Evolutionary conservation across 495 filamentous ascomycete species (phyloP), one percentile per base, ranked within the genome.

Genomic region (Talaromyces thailandensis): DNA sequence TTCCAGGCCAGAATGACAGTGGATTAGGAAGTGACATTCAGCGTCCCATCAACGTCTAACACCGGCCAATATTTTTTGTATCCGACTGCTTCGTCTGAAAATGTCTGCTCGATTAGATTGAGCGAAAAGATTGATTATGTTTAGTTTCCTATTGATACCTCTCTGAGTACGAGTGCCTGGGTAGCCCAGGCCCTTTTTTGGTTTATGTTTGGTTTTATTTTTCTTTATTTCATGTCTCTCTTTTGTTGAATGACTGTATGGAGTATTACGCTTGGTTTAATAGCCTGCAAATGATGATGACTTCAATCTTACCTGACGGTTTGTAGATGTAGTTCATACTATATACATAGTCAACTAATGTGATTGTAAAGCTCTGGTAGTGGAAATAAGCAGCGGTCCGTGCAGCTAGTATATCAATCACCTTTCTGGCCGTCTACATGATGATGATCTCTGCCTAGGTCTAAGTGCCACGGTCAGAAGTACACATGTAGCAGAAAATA

Each of bases 1-100:
- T 50, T n/a, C 40, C 59, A 7, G 59, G 59, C 6, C 62, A 40
- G 28, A 58, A 25, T 18, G 62, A 63, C 25, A 63, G 62, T 9
- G 62, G 62, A 3, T 58, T 63, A 31, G 62, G 62, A 26, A 58
- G 52, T 31, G 62, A 63, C 7, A 58, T 63, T 26, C 62, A 57
- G 11, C 24, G 40, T 28, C 35, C 58, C n/a, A 25, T 60, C 58
- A 60, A 43, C 12, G 58, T 48, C 25, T 51, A 28, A 14, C 14
- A 12, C 2, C 29, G 26, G 21, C 23, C 18, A 23, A 23, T 4
- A 7, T 5, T 18, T 6, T n/a, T 7, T 21, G 1, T 5, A 18
- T n/a, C 35, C 1, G n/a, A 23, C 6, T 23, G 16, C 43, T 23
- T n/a, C 18, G n/a, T 23, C 43, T 18, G 31, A 21, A 35, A 32